phyloP scores from a whole-genome alignment of 2,329 filamentous ascomycete genomes.

The Talaromyces albobiverticillius region DNA sequence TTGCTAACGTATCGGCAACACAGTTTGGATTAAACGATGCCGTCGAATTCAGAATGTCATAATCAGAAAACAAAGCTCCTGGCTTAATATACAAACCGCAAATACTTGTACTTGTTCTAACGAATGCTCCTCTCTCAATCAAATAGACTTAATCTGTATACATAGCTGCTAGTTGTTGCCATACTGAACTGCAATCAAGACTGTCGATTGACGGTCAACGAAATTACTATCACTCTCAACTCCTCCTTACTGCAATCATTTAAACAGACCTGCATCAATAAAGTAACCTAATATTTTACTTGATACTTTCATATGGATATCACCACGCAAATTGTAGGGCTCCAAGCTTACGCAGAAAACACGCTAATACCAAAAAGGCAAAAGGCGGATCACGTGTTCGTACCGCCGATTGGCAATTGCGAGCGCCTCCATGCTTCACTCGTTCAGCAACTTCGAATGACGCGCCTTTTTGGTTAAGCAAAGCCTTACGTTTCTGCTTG shows the following conservation, averaged over 20 bases:
- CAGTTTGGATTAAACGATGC: conserved; percentile 15
- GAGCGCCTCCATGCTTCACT: conserved; percentile 9
- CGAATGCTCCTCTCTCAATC: not conserved
- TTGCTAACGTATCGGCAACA: conserved; percentile 9
- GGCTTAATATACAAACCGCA: too few relatives aligned
- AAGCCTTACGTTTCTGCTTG: not conserved
- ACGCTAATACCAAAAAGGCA: conserved; percentile 8
- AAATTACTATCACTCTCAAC: conserved; percentile 1
- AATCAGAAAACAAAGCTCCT: too few relatives aligned
- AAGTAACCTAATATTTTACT: not conserved
- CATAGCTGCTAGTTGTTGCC: conserved; percentile 4
- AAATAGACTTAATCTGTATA: conserved; percentile 4
- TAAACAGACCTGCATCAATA: not conserved
- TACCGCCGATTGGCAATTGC: not conserved
- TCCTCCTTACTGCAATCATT: not conserved
- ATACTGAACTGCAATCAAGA: not conserved
- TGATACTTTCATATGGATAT: not conserved
- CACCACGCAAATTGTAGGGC: not conserved
- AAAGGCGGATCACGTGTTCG: conserved; percentile 11
- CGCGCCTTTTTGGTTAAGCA: not conserved
- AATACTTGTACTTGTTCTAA: too few relatives aligned
- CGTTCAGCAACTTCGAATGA: not conserved
- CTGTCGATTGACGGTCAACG: not conserved
- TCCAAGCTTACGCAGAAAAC: not conserved
- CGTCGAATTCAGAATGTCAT: not conserved